Evolutionary conservation across 441 rosid species (phyloP), one percentile per base, ranked within the genome.

Genomic region (Viola pubescens): DNA sequence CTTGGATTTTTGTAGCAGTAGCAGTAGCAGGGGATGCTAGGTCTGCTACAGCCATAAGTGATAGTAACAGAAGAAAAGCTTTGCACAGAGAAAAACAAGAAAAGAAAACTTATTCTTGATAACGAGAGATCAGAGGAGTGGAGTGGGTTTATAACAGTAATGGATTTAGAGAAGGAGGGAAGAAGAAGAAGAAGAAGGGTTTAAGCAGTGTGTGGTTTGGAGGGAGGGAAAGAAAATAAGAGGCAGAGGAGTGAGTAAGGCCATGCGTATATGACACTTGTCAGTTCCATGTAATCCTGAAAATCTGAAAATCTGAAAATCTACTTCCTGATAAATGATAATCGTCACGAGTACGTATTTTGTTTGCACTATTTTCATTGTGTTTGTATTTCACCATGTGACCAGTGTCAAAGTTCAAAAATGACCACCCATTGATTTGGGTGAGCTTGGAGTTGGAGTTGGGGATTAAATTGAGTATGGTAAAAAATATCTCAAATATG

Each of bases 1-100:
- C 64, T 53, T 71, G 66, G 44, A 80, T 60, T 54, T 65, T 70
- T 16, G 84, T 66, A 60, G 77, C 69, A 16, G 19, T 16, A 16
- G n/a, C n/a, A 60, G 79, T 34, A 11, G 71, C 63, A 60, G 82
- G 59, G 9, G 75, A 40, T 26, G 84, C 67, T 55, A 88, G 80
- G 77, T 85, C 94, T 52, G 91, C 81, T 75, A 82, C 75, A 8
- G 85, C 85, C 98, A 91, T 91, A 60, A 37, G 39, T 1, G 3
- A 91, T 91, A 58, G 74, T 67, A 60, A 37, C 19, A 3, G 3
- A 16, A 2, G 10, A n/a, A 12, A 19, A 40, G 9, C 12, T 6
- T 26, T 48, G 11, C 10, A 12, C 48, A 62, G 14, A 56, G 64
- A 51, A 59, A 7, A 6, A 11, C 43, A 51, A 54, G 26, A 57